Evolutionary conservation across 2,329 filamentous ascomycete species (phyloP), one percentile per base, ranked within the genome.

Genomic region (Cordyceps militaris): DNA sequence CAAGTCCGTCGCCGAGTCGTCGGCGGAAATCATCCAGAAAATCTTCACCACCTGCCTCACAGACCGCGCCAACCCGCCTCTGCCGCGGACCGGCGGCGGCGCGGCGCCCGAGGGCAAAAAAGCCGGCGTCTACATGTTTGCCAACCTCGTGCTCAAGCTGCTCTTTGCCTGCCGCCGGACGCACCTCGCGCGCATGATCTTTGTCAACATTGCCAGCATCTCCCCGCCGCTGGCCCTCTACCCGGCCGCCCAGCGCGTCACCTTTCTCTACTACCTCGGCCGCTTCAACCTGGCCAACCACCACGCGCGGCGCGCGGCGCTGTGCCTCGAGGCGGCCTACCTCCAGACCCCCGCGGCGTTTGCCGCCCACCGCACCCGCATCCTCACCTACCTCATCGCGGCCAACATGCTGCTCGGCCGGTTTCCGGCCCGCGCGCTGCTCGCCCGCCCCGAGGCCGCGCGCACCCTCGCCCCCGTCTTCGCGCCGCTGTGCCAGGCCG

Each of bases 231-330:
- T 97, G 13, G 79, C 82, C 1, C 82, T 89, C 53, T 97, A 95
- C 67, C 91, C 92, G 2, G 90, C 89, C 23, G 82, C 88, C 6
- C 89, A 97, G 69, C 84, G 91, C 50, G 91, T 96, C 52, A 96
- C 91, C 3, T 97, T 92, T 65, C 85, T 97, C 14, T 97, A 96
- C 74, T 96, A 96, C 69, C 85, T 97, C 6, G 93, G 93, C 19
- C 87, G 91, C 59, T 97, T 93, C 73, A 85, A 92, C 67, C 91
- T 96, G 69, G 85, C 89, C 62, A 92, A 90, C 70, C 88, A 85
- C 63, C 87, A 96, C 68, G 96, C 91, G 71, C 84, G 83, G 61
- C 85, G 88, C 26, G 91, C 92, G 0, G 83, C 87, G 54, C 76
- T 84, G 50, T 90, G 87, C 36, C 76, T 97, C 7, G 83, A 95